Conservation (phyloP, 805 yeast species). For the Clavispora phyllophila region DNA sequence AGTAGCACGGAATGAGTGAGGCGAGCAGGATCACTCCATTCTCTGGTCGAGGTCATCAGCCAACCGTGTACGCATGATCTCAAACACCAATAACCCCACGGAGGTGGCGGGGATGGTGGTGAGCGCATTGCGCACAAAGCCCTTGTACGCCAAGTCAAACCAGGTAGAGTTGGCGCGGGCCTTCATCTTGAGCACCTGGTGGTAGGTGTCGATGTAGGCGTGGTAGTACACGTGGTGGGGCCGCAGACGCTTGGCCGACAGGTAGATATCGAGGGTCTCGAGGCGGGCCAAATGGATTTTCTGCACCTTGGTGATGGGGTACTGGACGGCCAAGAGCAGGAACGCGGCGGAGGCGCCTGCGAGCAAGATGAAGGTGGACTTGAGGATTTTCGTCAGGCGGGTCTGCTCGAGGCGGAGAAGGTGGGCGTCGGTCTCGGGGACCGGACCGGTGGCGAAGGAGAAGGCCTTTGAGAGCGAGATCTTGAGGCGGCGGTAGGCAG, state of each 20-base stretch:
- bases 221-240: constrained; percentile 56
- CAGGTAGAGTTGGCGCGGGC: constrained; percentile 52
- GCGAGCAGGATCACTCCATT: neutral
- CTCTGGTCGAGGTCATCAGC: constrained; percentile 26
- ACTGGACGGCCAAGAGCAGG: constrained; percentile 70
- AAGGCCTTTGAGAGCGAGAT: constrained; percentile 17
- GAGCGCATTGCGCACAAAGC: constrained; percentile 66
- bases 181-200: constrained; percentile 52
- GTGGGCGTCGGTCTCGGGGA: constrained; percentile 5
- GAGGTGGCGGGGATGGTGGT: constrained; percentile 85
- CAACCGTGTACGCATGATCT: constrained; percentile 58
- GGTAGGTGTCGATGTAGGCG: constrained; percentile 71
- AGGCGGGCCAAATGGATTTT: constrained; percentile 71
- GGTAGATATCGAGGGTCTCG: constrained; percentile 70
- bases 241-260: constrained; percentile 20
- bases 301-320: constrained; percentile 77
- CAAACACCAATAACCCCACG: constrained; percentile 78
- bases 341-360: constrained; percentile 90
- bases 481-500: constrained; percentile 39
- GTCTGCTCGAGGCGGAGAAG: constrained; percentile 26
- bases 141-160: constrained; percentile 69
- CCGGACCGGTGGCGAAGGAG: constrained; percentile 19
- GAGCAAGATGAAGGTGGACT: constrained; percentile 62
- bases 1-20: too few relatives aligned
- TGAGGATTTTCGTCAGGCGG: constrained; percentile 46